Base-by-base conservation (phyloP, 2,329 filamentous ascomycete genomes). In the Emergomyces orientalis region DNA sequence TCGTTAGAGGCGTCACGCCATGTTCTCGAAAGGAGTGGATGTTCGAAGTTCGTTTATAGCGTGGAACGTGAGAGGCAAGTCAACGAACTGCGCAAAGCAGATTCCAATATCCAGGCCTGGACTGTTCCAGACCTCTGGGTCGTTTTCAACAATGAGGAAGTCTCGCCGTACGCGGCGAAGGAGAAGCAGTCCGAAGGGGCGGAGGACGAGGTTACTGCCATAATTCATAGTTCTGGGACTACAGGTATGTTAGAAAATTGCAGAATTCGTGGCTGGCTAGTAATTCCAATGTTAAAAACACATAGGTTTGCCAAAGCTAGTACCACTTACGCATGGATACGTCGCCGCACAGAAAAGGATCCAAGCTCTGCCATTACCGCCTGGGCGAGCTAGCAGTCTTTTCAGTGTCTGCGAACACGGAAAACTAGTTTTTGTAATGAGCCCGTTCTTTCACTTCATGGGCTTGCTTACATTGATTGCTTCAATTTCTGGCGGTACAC, bases 161-260 rank as follows among this genome's bases (percentile, higher is more conserved):
- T 61, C 25, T 58, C 37, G n/a, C 27, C 61, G 13, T 73, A 70
- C 61, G 61, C 67, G 8, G 71, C 62, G 45, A 58, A 51, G 2
- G 69, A 67, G 55, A 62, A 27, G 27, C 47, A 67, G 1, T 69
- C 61, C 37, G 59, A 67, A 8, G 66, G 71, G 17, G 66, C 62
- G 0, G 68, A 70, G 49, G 60, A 72, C 25, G 64, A 70, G 7
- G 61, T 63, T 2, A 60, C 63, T 2, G 61, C 71, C 13, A 71
- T 75, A 9, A 71, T 74, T 34, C 74, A 75, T 62, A 76, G 73
- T 22, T 76, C 74, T n/a, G 74, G 74, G 30, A 73, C 73, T 1
- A 75, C 74, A 17, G 74, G 74, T 73, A 63, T 47, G 65, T 62
- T 13, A n/a, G 7, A 11, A 43, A 11, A 17, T 52, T 13, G 19